Evolutionary conservation across 1,284 basidiomycete species (phyloP), one percentile per base, ranked within the genome.

Genomic region (Meripilus lineatus): DNA sequence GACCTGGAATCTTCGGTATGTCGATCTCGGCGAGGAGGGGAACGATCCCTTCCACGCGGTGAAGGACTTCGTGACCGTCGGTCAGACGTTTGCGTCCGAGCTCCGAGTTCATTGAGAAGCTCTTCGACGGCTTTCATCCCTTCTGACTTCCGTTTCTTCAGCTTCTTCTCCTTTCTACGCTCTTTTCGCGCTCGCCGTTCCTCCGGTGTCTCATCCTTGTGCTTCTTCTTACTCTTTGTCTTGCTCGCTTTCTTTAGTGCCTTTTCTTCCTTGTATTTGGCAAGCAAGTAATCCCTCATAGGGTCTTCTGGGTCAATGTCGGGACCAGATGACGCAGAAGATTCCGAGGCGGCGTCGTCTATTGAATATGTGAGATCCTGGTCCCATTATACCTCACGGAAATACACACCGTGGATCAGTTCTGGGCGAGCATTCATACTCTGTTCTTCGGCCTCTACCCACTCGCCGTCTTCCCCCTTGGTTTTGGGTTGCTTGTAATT

Each of bases 301-400:
- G 96, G 96, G 66, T 99, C 96, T 59, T 98, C 93, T 4, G 90
- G 87, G 63, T 98, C 94, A 46, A 94, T 86, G 4, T 79, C 75
- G 38, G 82, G 80, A 14, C 72, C 76, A 14, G 83, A 79, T 3
- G 77, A 77, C 6, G 72, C 84, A 4, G 80, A 82, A 4, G 81
- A 81, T 36, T 84, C 81, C 10, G 79, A 79, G 5, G 56, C 73
- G 1, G 65, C 73, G 24, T 70, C 78, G 36, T 76, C 83, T 75
- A 59, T 10, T 24, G 8, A 24, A 25, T 18, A 38, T 14, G 40
- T 26, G 8, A 35, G 18, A 21, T 32, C 28, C 22, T 18, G 17
- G 17, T 10, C 24, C n/a, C 40, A 33, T 42, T n/a, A 32, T 17
- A 5, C 4, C 37, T 25, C 22, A 44, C 17, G 15, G 5, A 24